These are phyloP conservation scores for Phaeoacremonium minimum DNA, from an alignment of 2,329 filamentous ascomycete species.

Conservation along the genomic window DNA sequence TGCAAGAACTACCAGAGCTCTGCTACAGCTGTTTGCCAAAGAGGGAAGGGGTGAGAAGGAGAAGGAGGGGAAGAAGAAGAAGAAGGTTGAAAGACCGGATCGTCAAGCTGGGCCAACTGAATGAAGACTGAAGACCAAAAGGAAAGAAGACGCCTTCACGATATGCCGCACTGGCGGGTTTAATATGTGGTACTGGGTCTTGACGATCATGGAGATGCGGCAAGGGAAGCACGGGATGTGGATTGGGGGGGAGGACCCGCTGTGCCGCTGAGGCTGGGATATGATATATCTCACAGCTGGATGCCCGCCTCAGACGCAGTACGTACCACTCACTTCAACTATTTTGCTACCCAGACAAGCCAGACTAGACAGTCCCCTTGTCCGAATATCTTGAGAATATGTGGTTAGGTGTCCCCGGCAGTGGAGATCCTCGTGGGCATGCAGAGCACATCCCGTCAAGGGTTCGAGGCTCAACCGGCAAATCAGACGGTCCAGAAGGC, in stretches of 20 bases:
- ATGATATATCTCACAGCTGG: too few relatives aligned
- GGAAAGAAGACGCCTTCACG: constrained; percentile 6
- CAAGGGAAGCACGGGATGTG: background rate
- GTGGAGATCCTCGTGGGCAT: too few relatives aligned
- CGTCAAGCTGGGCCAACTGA: constrained; percentile 11
- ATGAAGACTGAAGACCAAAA: constrained; percentile 14
- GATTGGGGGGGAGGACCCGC: background rate
- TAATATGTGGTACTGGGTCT: background rate
- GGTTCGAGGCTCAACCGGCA: too few relatives aligned
- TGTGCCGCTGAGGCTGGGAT: background rate
- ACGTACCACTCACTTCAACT: background rate
- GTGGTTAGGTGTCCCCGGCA: too few relatives aligned
- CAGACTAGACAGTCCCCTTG: too few relatives aligned
- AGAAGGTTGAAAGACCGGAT: constrained; percentile 3
- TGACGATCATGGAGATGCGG: background rate
- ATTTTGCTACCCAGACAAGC: too few relatives aligned
- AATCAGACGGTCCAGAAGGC: too few relatives aligned
- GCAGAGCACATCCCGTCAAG: too few relatives aligned
- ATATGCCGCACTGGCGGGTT: too few relatives aligned
- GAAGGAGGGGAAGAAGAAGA: constrained; percentile 3
- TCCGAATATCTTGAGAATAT: too few relatives aligned
- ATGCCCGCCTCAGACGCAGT: background rate
- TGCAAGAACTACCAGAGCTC: constrained; percentile 45
- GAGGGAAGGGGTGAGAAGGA: constrained; percentile 11
- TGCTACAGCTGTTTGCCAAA: constrained; percentile 24